Base-by-base conservation (phyloP, 2,329 filamentous ascomycete species). In the Trichophyton mentagrophytes region DNA sequence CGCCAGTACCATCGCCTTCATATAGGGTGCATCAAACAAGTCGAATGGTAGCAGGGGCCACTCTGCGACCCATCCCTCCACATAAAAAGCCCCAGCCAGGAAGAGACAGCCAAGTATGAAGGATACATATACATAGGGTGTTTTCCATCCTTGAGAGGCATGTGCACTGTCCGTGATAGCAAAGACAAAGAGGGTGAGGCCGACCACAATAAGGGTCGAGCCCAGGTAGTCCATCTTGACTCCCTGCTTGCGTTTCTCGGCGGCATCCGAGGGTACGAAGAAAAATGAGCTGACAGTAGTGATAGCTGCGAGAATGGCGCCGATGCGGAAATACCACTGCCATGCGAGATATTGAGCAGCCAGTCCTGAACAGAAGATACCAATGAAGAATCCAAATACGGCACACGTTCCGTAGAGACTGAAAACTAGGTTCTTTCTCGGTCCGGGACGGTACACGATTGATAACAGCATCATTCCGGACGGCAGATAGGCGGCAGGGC, bases 141-240 rank as follows among this genome's bases (percentile, higher is more conserved):
- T 89, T n/a, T 72, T 76, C 87, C 88, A 92, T 1, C 85, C 82
- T 2, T 83, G 69, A 0, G 84, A 80, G 0, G 86, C 86, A 69
- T 89, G 83, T 0, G 84, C 81, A 6, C 84, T 85, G 56, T 89
- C 85, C 0, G 88, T 90, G 58, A 93, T 81, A 0, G 88, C 86
- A 66, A 85, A 92, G 0, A 90, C 85, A 64, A 89, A 77, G 27
- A 93, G 77, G 1, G 87, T 78, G 11, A 90, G 71, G 0, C 85
- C 88, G 0, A 80, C 78, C 0, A 88, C 78, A 15, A 86, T 85
- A 13, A 85, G 80, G 1, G 71, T 68, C 1, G 81, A 73, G 0
- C 87, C 87, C 61, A 78, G 74, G 81, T 84, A 90, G 69, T 91
- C 88, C 86, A 90, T 90, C 36, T 76, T 74, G 22, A 81, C 72